A percentile compares a stretch with the other conserved stretches of the same genome.
Evolutionary conservation across 148 eudicot genomes (phyloP).

Genomic region (Simmondsia chinensis): DNA sequence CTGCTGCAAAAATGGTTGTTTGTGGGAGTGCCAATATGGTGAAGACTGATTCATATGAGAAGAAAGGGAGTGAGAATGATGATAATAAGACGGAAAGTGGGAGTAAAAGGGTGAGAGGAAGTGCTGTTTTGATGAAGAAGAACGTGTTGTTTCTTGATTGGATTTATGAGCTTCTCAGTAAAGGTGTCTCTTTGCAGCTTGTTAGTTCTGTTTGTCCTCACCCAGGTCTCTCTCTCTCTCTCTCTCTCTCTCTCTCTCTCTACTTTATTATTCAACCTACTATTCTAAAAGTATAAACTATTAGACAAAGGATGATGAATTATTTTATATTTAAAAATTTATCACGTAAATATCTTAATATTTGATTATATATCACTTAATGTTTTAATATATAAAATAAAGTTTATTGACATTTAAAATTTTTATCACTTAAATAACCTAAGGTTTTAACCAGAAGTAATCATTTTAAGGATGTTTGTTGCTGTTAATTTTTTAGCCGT

Average conservation of each 20-base stretch:
- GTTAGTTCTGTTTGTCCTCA: constrained; percentile 35
- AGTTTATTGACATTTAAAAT: too few relatives aligned
- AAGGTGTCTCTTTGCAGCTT: constrained; percentile 67
- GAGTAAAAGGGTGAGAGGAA: constrained; percentile 38
- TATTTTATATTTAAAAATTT: too few relatives aligned
- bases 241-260: not conserved
- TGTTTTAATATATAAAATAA: too few relatives aligned
- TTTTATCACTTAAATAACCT: too few relatives aligned
- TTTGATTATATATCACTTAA: too few relatives aligned
- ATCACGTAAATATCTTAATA: too few relatives aligned
- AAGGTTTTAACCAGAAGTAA: too few relatives aligned
- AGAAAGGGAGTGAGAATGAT: not conserved
- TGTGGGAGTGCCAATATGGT: constrained; percentile 29
- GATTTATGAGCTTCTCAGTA: constrained; percentile 46
- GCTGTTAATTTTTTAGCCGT: too few relatives aligned
- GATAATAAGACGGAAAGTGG: not conserved
- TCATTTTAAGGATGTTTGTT: too few relatives aligned
- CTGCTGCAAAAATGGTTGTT: constrained; percentile 14
- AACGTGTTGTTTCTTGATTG: constrained; percentile 53
- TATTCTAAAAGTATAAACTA: not conserved
- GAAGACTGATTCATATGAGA: too few relatives aligned
- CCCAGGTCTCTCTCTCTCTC: constrained; percentile 21
- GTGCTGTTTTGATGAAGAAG: constrained; percentile 53
- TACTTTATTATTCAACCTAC: not conserved
- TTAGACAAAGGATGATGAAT: not conserved